phyloP scores from a whole-genome alignment of 495 filamentous ascomycete species.

The Aeminium ludgeri region DNA sequence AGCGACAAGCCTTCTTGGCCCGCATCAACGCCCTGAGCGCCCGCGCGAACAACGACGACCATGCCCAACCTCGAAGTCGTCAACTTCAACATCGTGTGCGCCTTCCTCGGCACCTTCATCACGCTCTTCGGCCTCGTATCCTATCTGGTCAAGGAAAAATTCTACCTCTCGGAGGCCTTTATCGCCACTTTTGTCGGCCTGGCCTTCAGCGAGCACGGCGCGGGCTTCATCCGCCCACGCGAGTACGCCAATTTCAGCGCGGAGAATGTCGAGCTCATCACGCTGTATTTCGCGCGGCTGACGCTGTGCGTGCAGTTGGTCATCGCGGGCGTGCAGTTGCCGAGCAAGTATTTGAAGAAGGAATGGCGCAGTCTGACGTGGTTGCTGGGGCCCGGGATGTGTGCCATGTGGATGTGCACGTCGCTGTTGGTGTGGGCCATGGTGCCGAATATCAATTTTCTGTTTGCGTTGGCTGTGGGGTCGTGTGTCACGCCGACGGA shows the following conservation, averaged over 20 bases:
- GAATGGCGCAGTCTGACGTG: slow-evolving; percentile 67
- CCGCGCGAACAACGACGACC: background rate
- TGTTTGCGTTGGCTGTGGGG: slow-evolving; percentile 62
- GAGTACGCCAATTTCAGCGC: slow-evolving; percentile 54
- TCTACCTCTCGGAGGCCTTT: slow-evolving; percentile 81
- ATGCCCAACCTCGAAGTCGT: slow-evolving; percentile 68
- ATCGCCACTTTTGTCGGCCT: slow-evolving; percentile 71
- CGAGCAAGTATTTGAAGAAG: slow-evolving; percentile 60
- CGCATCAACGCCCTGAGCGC: background rate
- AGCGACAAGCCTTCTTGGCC: background rate
- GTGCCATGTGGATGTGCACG: slow-evolving; percentile 73
- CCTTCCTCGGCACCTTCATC: slow-evolving; percentile 72
- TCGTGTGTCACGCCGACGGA: slow-evolving; percentile 87
- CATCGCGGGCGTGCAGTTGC: slow-evolving; percentile 79
- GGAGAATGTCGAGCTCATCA: slow-evolving; percentile 45
- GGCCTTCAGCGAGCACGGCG: slow-evolving; percentile 57
- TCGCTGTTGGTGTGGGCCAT: slow-evolving; percentile 63
- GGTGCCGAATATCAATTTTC: slow-evolving; percentile 53
- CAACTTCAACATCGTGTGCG: slow-evolving; percentile 82
- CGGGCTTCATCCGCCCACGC: slow-evolving; percentile 59
- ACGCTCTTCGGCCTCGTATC: slow-evolving; percentile 77
- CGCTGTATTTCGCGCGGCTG: slow-evolving; percentile 69
- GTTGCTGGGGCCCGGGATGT: slow-evolving; percentile 75
- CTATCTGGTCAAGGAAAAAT: slow-evolving; percentile 75
- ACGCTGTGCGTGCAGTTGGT: slow-evolving; percentile 86